Conservation (phyloP, 345 rosid species). For the Psidium friedrichsthalianum region DNA sequence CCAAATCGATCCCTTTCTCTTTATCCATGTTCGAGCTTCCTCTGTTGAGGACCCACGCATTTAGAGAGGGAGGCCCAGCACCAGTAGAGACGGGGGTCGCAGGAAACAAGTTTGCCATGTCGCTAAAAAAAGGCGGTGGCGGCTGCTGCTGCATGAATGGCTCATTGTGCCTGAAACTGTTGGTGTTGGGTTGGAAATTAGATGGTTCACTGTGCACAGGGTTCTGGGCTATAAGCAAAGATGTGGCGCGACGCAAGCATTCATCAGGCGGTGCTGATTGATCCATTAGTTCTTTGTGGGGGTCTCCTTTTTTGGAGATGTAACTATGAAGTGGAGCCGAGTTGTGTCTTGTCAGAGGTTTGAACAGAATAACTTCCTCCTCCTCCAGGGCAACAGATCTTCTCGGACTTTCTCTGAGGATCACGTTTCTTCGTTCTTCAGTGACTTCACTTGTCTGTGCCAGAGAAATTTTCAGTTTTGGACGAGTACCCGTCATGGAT, state of each 20-base stretch:
- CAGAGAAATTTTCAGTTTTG: not conserved
- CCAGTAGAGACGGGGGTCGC: not conserved
- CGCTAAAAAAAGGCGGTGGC: slow-evolving; percentile 2
- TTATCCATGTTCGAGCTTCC: slow-evolving; percentile 24
- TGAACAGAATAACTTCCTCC: slow-evolving; percentile 92
- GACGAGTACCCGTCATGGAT: not conserved
- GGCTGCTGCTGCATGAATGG: slow-evolving; percentile 25
- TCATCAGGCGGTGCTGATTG: slow-evolving; percentile 39
- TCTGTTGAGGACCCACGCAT: slow-evolving; percentile 60
- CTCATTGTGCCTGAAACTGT: slow-evolving; percentile 16
- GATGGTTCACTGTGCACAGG: slow-evolving; percentile 20
- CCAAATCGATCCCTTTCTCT: slow-evolving; percentile 18
- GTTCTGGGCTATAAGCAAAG: slow-evolving; percentile 49
- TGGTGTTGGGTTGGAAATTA: slow-evolving; percentile 32
- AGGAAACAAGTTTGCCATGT: not conserved
- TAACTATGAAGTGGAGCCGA: slow-evolving; percentile 60
- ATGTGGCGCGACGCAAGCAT: slow-evolving; percentile 64
- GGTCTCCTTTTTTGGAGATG: slow-evolving; percentile 8
- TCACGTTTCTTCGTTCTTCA: slow-evolving; percentile 4
- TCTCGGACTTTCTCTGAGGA: slow-evolving; percentile 12
- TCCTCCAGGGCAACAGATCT: slow-evolving; percentile 49
- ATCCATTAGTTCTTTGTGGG: slow-evolving; percentile 22
- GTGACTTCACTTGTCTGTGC: not conserved
- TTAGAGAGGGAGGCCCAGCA: slow-evolving; percentile 72
- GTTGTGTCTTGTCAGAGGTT: slow-evolving; percentile 77